Base-by-base conservation (phyloP, 495 filamentous ascomycete genomes). In the Penicillium waksmanii region DNA sequence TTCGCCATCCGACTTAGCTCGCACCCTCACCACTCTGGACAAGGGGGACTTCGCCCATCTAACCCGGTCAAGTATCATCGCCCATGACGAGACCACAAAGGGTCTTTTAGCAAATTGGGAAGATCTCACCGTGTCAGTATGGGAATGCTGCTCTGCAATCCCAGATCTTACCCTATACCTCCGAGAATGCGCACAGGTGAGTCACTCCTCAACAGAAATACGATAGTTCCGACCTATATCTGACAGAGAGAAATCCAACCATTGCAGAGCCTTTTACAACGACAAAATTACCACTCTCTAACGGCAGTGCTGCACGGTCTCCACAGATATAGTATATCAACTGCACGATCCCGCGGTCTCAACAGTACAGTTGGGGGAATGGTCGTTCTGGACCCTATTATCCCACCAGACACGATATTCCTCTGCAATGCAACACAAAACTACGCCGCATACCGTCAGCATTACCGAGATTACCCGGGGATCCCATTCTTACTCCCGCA, bases 401-500 rank as follows among this genome's bases (percentile, higher is more conserved):
- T 73, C n/a, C 68, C 68, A 5, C 57, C 61, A 5, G 64, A 71
- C 5, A 23, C 72, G 3, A 27, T 62, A 12, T 63, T 61, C 51
- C 63, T 78, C 52, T 51, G 67, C 13, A 60, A 68, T 21, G 62
- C 77, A 0, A 58, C 54, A 12, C 55, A 74, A 1, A 80, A 80
- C 33, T 77, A 72, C 33, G 54, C 66, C 11, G 56, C 60, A 36
- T 80, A 80, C 55, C 75, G 74, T 25, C 67, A 76, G 9, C 67
- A 69, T 15, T 77, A 71, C 61, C 35, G 58, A 33, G 48, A 54
- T 13, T 44, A 66, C 12, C 73, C 74, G 0, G 77, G 77, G 6
- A 68, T 77, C n/a, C 77, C 77, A 0, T 78, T 77, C 51, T 66
- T 80, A 9, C 36, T 75, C 5, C 74, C 77, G 6, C 77, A 80